A percentile compares a stretch with the other conserved stretches of the same genome.
Conservation (phyloP, 352 stramenopile species). For the Plasmopara muralis region DNA sequence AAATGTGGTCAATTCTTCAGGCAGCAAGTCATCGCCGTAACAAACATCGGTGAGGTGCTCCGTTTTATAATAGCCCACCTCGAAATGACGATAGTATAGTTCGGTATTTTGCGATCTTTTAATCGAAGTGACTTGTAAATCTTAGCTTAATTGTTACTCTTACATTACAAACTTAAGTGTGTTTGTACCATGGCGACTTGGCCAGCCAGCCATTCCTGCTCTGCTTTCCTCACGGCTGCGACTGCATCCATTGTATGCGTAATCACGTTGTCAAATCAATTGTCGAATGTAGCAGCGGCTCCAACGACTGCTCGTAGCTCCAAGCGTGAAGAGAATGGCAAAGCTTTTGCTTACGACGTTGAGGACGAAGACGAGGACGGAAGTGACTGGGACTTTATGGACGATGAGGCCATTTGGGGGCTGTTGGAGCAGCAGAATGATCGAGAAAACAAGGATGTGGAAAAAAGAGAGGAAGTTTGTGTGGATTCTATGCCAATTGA, state of each 20-base stretch:
- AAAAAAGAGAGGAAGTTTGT: constrained; percentile 14
- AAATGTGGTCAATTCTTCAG: too few species aligned
- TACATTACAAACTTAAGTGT: too few species aligned
- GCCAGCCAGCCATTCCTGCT: too few species aligned
- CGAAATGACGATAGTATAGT: too few species aligned
- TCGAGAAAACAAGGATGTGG: background rate
- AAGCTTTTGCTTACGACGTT: constrained; percentile 14
- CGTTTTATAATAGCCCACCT: too few species aligned
- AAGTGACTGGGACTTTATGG: constrained; percentile 55
- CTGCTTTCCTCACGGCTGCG: too few species aligned
- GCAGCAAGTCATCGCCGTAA: too few species aligned
- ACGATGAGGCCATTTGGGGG: constrained; percentile 36
- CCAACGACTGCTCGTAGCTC: constrained; percentile 3
- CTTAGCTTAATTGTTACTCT: too few species aligned
- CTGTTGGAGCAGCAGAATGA: constrained; percentile 5
- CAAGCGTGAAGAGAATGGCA: constrained; percentile 11
- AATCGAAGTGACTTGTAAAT: too few species aligned
- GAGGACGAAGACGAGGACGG: constrained; percentile 44
- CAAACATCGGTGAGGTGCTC: too few species aligned
- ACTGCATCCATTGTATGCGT: constrained; percentile 6
- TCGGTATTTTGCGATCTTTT: too few species aligned
- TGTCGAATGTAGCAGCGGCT: constrained; percentile 11
- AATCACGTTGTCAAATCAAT: constrained; percentile 12
- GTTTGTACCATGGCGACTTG: too few species aligned
- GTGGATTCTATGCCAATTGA: constrained; percentile 26